Evolutionary conservation across 306 rosid genomes (phyloP), one percentile per base, ranked within the genome.

Genomic region (Argentina anserina): DNA sequence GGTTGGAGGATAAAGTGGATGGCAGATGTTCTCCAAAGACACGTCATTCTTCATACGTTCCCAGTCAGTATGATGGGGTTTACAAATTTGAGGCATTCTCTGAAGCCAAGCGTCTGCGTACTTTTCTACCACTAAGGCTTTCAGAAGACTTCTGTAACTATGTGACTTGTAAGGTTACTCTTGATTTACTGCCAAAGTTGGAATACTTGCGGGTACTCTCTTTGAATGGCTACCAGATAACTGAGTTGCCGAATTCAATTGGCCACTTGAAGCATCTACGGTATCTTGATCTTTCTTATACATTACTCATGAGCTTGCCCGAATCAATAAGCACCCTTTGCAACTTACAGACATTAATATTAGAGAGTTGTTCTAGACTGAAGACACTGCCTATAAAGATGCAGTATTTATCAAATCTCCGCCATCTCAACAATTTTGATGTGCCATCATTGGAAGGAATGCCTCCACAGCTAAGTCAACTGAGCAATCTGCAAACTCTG

Each of bases 41-140:
- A 31, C 84, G 86, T 2, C 84, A 87, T 59, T 50, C 79, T 1
- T 74, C 86, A 11, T 69, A 61, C 23, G 0, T 12, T 0, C 17
- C 45, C 6, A 1, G n/a, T 8, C 0, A 0, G 3, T 20, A 2
- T 58, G 66, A 72, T 13, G 5, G 36, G 53, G 3, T 11, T 9
- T 46, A 31, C 1, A 43, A 34, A 9, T 78, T 72, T 42, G 43
- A 81, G 26, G 66, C 13, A 2, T 56, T 6, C 1, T n/a, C 18
- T 1, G 5, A 53, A 42, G 46, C 46, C 69, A 39, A 63, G 3
- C 21, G n/a, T 21, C 1, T 79, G 15, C 70, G 78, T 1, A 82
- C 83, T 11, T 71, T 79, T 47, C 26, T 34, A 29, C 61, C 66
- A 36, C 6, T 69, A 5, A 40, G 12, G 43, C 43, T 40, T 40